Conservation (phyloP, 2,329 filamentous ascomycete genomes). For the Sporothrix globosa region DNA sequence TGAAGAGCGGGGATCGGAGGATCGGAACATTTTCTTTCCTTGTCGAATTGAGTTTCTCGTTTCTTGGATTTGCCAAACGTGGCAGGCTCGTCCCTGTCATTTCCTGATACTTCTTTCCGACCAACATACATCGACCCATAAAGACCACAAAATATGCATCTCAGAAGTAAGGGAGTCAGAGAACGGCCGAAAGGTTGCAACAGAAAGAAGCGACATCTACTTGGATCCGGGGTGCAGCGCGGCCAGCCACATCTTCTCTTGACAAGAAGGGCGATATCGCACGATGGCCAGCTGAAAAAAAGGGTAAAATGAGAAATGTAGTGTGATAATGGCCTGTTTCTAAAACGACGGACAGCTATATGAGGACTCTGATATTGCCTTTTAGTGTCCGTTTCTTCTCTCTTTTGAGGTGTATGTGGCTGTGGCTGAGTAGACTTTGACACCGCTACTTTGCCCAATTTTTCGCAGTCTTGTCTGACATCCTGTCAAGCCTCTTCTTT, state of each 20-base stretch:
- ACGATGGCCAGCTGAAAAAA: not conserved
- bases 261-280: not conserved
- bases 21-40: not conserved
- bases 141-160: not conserved
- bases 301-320: not conserved
- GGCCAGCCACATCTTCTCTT: constrained; percentile 5
- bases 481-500: constrained; percentile 9
- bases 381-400: not conserved
- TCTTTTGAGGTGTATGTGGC: not conserved
- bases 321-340: not conserved
- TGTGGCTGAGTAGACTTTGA: constrained; percentile 16
- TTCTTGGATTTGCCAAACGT: not conserved
- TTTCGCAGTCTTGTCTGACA: not conserved
- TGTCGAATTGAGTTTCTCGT: not conserved
- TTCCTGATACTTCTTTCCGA: not conserved
- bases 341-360: constrained; percentile 7
- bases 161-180: not conserved
- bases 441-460: constrained; percentile 19
- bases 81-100: not conserved
- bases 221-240: not conserved
- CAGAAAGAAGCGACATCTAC: not conserved
- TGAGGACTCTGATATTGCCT: constrained; percentile 6
- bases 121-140: not conserved
- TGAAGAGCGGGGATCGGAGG: not conserved
- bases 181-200: not conserved